Base-by-base conservation (phyloP, 2,329 filamentous ascomycete genomes). In the Phialemonium atrogriseum region DNA sequence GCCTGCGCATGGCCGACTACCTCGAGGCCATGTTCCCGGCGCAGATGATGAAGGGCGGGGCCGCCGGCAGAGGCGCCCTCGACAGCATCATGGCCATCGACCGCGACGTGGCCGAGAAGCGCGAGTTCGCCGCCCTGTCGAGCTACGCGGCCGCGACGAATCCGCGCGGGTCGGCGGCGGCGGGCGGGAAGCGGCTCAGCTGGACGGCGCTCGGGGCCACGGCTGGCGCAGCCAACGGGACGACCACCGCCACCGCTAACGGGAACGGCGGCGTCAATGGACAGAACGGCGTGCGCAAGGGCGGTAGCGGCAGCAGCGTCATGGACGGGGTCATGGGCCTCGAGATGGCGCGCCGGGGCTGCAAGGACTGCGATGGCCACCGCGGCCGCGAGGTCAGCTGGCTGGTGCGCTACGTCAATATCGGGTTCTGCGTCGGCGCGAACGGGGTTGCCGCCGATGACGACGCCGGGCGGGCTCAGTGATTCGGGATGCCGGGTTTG, bases 141-240 rank as follows among this genome's bases (percentile, higher is more conserved):
- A 51, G 50, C 35, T 51, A 55, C 36, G 44, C 53, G 5, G 38
- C 40, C 13, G 36, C 37, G n/a, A 32, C 33, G 10, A 32, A 35
- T 7, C 27, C 11, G 13, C 40, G 41, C 36, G 35, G 24, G 21
- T 18, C 19, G 3, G 31, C 34, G 25, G 39, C 37, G 17, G 48
- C 47, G 30, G 44, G 44, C 33, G 41, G 34, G 20, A 55, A 54
- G 40, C 48, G 58, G 7, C 47, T 56, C 10, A 62, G 59, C 45
- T 62, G 59, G 60, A 62, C 59, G 1, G 57, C 52, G 0, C 50
- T 62, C 5, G 58, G 56, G 0, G 50, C 53, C 16, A 51, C 54
- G 4, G 52, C 49, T 2, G n/a, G n/a, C n/a, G n/a, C n/a, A n/a
- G n/a, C n/a, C n/a, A n/a, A n/a, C n/a, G n/a, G n/a, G n/a, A n/a